Evolutionary conservation across 768 basidiomycete species (phyloP).

Genomic region (Cantharellus anzutake): DNA sequence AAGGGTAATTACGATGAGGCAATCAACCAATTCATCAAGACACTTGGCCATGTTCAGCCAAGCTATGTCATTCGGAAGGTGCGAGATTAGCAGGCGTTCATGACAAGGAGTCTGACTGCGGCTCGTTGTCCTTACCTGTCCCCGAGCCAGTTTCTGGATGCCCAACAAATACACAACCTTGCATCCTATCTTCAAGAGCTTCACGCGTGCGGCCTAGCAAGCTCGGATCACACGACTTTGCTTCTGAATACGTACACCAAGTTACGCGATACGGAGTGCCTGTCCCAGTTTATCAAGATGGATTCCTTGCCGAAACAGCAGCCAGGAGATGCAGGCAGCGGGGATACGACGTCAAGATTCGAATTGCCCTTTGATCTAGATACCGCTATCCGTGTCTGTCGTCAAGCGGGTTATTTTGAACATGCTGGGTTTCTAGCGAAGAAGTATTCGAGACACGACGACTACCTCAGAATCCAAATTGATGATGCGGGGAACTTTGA

Average conservation of each 20-base stretch:
- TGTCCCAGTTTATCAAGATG: slow-evolving; percentile 84
- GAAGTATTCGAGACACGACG: slow-evolving; percentile 81
- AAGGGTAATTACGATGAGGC: slow-evolving; percentile 88
- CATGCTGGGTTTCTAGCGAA: slow-evolving; percentile 87
- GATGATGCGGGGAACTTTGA: slow-evolving; percentile 73
- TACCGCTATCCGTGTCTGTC: slow-evolving; percentile 89
- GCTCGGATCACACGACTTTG: slow-evolving; percentile 90
- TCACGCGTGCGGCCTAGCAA: slow-evolving; percentile 75
- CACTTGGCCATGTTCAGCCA: slow-evolving; percentile 74
- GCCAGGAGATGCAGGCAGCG: slow-evolving; percentile 18
- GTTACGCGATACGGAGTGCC: slow-evolving; percentile 71
- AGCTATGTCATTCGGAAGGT: slow-evolving; percentile 98
- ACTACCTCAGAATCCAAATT: slow-evolving; percentile 83
- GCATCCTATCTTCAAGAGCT: slow-evolving; percentile 93
- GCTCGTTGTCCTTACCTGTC: slow-evolving; percentile 2
- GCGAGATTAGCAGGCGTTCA: slow-evolving; percentile 7
- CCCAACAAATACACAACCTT: slow-evolving; percentile 87
- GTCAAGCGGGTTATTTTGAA: slow-evolving; percentile 91
- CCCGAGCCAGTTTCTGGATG: slow-evolving; percentile 65
- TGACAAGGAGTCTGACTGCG: background rate
- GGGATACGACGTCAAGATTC: slow-evolving; percentile 11
- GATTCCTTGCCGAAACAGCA: slow-evolving; percentile 26
- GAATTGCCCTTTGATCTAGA: slow-evolving; percentile 94
- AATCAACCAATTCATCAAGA: slow-evolving; percentile 82
- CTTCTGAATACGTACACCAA: slow-evolving; percentile 96